Conservation (phyloP, 495 filamentous ascomycete genomes). For the Trichoderma reesei region DNA sequence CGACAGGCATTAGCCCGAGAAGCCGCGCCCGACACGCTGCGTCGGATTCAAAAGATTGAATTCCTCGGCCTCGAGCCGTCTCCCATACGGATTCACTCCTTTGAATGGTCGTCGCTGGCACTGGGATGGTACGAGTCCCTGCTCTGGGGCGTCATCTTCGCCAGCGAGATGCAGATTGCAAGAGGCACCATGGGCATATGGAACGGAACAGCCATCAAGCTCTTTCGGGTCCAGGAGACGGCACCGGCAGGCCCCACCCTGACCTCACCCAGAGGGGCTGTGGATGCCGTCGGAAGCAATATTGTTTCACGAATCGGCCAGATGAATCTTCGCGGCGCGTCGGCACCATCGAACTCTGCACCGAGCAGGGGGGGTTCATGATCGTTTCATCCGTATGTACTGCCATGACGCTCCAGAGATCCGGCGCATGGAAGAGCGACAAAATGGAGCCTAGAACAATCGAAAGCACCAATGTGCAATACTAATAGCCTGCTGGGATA, state of each 20-base stretch:
- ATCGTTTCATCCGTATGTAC: not conserved
- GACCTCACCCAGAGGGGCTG: constrained; percentile 76
- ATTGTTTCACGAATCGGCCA: constrained; percentile 80
- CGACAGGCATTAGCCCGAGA: constrained; percentile 31
- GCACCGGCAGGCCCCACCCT: constrained; percentile 70
- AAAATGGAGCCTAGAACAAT: not conserved
- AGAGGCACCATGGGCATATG: constrained; percentile 90
- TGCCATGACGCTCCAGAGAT: not conserved
- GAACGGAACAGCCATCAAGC: constrained; percentile 79
- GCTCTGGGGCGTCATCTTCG: constrained; percentile 93
- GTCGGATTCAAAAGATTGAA: constrained; percentile 31
- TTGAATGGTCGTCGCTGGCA: constrained; percentile 88
- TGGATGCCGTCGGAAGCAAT: constrained; percentile 90
- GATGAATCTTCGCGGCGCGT: constrained; percentile 45
- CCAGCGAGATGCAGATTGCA: constrained; percentile 75
- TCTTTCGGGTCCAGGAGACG: constrained; percentile 85
- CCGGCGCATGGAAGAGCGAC: not conserved
- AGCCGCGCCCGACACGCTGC: constrained; percentile 24
- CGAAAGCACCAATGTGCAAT: not conserved
- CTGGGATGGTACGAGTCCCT: constrained; percentile 95
- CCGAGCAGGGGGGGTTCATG: not conserved
- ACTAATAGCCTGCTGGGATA: not conserved
- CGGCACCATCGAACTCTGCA: not conserved
- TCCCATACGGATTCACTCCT: constrained; percentile 70
- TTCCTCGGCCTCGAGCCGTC: constrained; percentile 61